Percentiles rank a stretch among this genome's conserved stretches.
phyloP scores from a whole-genome alignment of 2,329 filamentous ascomycete genomes.

The Drechmeria coniospora region DNA sequence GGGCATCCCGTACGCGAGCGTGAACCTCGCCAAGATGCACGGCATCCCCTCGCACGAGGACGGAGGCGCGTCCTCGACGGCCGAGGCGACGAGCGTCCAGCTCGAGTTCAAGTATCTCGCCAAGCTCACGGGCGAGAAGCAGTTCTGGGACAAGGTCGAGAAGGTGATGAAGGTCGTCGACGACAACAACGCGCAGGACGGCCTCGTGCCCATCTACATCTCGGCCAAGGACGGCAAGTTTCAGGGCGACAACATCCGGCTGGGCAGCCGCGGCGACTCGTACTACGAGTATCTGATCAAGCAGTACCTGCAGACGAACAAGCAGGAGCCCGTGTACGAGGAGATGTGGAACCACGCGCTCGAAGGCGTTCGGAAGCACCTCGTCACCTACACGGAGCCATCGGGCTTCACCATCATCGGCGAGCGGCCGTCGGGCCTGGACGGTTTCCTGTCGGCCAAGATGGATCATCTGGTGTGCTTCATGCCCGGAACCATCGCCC shows the following conservation, averaged over 20 bases:
- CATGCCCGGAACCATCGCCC: constrained; percentile 86
- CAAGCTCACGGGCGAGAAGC: constrained; percentile 80
- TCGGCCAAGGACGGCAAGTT: constrained; percentile 67
- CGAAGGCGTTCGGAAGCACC: constrained; percentile 73
- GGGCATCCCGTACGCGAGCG: constrained; percentile 78
- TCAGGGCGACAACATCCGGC: constrained; percentile 68
- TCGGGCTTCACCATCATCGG: constrained; percentile 78
- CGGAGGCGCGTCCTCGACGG: constrained; percentile 78
- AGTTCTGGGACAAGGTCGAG: constrained; percentile 86
- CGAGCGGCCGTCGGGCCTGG: constrained; percentile 64
- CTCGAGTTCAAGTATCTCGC: constrained; percentile 95
- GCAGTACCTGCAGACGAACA: constrained; percentile 87
- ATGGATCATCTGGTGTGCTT: constrained; percentile 99
- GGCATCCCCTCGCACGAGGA: constrained; percentile 74
- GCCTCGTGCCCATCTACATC: constrained; percentile 84
- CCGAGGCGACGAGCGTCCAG: constrained; percentile 83
- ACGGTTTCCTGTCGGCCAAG: constrained; percentile 56
- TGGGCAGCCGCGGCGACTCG: constrained; percentile 88
- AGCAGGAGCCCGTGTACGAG: constrained; percentile 70
- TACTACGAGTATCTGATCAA: constrained; percentile 99
- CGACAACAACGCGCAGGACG: constrained; percentile 61
- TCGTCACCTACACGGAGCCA: constrained; percentile 74
- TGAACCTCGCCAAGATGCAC: constrained; percentile 65
- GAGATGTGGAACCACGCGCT: constrained; percentile 89
- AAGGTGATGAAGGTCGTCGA: constrained; percentile 86